Base-by-base conservation (phyloP, 129 eudicot genomes). In the Lonicera japonica region DNA sequence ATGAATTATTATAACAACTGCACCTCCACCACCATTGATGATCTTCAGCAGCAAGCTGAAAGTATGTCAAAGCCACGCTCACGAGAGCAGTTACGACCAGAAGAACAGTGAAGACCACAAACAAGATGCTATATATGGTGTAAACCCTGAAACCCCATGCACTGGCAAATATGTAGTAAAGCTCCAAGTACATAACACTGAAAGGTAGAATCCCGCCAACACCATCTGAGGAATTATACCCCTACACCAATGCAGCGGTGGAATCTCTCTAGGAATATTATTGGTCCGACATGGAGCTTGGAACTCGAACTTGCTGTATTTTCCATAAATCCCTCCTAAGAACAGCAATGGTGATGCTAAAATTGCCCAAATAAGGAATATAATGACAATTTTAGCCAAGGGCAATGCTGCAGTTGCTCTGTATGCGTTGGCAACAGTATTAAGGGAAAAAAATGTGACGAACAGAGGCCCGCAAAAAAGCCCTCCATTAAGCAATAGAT, bases 21-120 rank as follows among this genome's bases (percentile, higher is more conserved):
- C 16, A 81, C 79, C 83, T 83, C 86, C 89, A 86, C 95, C 88
- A 79, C 89, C 82, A 82, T 63, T 76, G 69, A 86, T 86, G 83
- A 68, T 85, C 88, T 75, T 81, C 88, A 41, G 74, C 83, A 21
- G 94, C 83, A 59, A 81, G 94, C 63, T 85, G 94, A 67, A 82
- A 79, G 67, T 82, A 85, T 41, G 88, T 85, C 70, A 78, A 55
- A 4, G 75, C 78, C 52, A 81, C 87, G 6, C 80, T 71, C 25
- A 85, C 60, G 58, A 85, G 82, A 18, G 85, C 85, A 15, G 88
- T 81, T 7, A 63, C 78, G 40, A 78, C 73, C 55, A 78, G 54
- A 54, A 81, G 82, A 56, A 85, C 76, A 69, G 78, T 50, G 79
- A 80, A 83, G 66, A 77, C 80, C 4, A 78, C 56, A 45, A 56